Evolutionary conservation across 768 basidiomycete species (phyloP).

Genomic region (Naematelia aurantialba): DNA sequence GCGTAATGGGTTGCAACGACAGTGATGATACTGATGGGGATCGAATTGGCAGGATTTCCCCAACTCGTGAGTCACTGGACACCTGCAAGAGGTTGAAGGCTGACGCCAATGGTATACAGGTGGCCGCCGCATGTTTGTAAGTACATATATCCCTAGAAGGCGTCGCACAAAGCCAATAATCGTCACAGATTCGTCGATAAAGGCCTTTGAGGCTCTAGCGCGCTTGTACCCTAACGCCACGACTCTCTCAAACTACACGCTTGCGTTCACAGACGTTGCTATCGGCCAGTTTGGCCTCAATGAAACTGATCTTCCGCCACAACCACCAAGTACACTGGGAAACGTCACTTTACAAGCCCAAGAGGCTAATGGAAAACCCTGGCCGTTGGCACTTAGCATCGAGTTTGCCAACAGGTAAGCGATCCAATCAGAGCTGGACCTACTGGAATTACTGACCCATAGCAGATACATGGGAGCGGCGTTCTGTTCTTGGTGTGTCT

Average conservation of each 20-base stretch:
- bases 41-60: constrained; percentile 5
- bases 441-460: background rate
- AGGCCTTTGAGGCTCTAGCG: constrained; percentile 72
- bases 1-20: constrained; percentile 11
- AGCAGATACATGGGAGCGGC: constrained; percentile 66
- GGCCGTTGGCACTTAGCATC: constrained; percentile 58
- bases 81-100: background rate
- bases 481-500: constrained; percentile 75
- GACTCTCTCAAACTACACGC: constrained; percentile 55
- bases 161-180: background rate
- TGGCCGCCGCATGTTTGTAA: constrained; percentile 50
- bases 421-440: background rate
- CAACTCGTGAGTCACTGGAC: constrained; percentile 6
- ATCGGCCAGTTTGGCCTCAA: constrained; percentile 72
- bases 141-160: constrained; percentile 3
- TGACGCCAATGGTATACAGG: constrained; percentile 54
- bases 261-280: constrained; percentile 66
- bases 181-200: constrained; percentile 63
- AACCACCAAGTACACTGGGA: constrained; percentile 55
- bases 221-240: constrained; percentile 62
- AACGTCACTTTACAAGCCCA: constrained; percentile 57
- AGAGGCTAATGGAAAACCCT: constrained; percentile 55
- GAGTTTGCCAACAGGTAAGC: constrained; percentile 69
- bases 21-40: background rate
- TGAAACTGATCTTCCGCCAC: constrained; percentile 69